Base-by-base conservation (phyloP, 768 basidiomycete species). In the Hortiboletus campestris region DNA sequence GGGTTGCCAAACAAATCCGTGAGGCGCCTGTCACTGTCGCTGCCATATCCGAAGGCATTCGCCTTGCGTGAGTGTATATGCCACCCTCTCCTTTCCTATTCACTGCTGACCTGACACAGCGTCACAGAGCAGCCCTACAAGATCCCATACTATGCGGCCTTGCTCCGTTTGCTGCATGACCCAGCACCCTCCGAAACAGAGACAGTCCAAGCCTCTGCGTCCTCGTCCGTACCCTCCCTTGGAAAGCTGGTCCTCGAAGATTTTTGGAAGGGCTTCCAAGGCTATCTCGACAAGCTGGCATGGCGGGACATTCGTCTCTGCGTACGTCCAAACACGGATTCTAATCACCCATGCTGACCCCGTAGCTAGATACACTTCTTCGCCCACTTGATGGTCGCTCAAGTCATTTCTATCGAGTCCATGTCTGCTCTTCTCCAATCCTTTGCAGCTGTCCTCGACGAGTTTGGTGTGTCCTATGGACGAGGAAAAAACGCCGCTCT, bases 51-150 rank as follows among this genome's bases (percentile, higher is more conserved):
- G 91, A 93, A 62, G 85, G 86, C 10, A 80, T 93, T 69, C 85
- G 89, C 43, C 75, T 86, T 68, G 87, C 81, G 91, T 89, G 54
- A 56, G 56, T 20, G 10, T 4, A 10, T 2, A 38, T n/a, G 29
- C 20, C 51, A 7, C 38, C 13, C 9, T 13, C 17, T 34, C 32
- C 13, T 47, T 29, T 19, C 17, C 48, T 17, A 6, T 41, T 14
- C 40, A 22, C 45, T 49, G 53, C 49, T 70, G 44, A 59, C 42
- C 19, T 4, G 13, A 13, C 43, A 19, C 66, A 94, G 91, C 47
- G 84, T 92, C 49, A 92, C 88, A 1, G 92, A 98, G 73, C 89
- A 97, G 63, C 94, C 95, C 0, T 94, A 85, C 78, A 99, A 98
- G 77, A 89, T 91, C 35, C 88, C 93, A 0, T 89, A 85, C 67